phyloP scores from a whole-genome alignment of 768 basidiomycete species.

The Phaffia tasmanica region DNA sequence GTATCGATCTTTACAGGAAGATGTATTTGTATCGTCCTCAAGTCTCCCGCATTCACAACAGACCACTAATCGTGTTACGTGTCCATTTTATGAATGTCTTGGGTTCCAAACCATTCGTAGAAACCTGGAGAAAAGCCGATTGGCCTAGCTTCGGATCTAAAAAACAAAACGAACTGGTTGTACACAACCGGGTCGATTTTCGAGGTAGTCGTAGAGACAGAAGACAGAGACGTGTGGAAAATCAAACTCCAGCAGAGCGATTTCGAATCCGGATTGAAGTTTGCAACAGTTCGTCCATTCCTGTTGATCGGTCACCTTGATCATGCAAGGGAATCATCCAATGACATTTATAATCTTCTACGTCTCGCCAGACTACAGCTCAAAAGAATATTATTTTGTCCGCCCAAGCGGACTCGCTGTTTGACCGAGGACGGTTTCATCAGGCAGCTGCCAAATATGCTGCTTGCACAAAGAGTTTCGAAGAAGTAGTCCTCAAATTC shows the following conservation, averaged over 20 bases:
- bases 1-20: slow-evolving; percentile 28
- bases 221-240: slow-evolving; percentile 90
- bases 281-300: slow-evolving; percentile 56
- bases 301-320: neutral
- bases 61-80: neutral
- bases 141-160: slow-evolving; percentile 70
- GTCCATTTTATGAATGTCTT: neutral
- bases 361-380: slow-evolving; percentile 52
- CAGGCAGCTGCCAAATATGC: slow-evolving; percentile 88
- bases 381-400: slow-evolving; percentile 76
- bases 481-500: slow-evolving; percentile 83
- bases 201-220: slow-evolving; percentile 72
- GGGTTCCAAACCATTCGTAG: slow-evolving; percentile 40
- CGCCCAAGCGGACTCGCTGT: slow-evolving; percentile 69
- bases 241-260: slow-evolving; percentile 68
- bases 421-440: slow-evolving; percentile 68
- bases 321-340: neutral
- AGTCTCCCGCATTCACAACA: neutral
- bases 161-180: slow-evolving; percentile 85
- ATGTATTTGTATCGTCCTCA: neutral
- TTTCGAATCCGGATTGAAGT: slow-evolving; percentile 65
- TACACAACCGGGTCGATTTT: slow-evolving; percentile 80
- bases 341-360: neutral
- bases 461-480: slow-evolving; percentile 52
- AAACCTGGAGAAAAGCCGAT: slow-evolving; percentile 61